Percentiles rank a stretch among this genome's conserved stretches.
Evolutionary conservation across 2,329 filamentous ascomycete species (phyloP).

Genomic region (Fusarium pseudocircinatum): DNA sequence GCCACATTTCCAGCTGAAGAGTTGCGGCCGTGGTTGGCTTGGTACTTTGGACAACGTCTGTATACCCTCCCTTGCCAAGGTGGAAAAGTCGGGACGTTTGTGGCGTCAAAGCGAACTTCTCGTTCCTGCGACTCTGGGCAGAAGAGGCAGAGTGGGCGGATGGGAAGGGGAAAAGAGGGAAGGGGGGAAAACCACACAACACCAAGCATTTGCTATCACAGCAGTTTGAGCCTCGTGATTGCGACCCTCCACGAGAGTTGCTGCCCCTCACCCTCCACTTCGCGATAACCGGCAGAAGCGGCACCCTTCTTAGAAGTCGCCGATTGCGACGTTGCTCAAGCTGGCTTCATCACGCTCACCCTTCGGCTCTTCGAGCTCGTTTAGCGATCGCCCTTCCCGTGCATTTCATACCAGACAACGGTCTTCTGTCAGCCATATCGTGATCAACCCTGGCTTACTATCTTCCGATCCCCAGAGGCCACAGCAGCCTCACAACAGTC

Average conservation of each 20-base stretch:
- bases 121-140: constrained; percentile 12
- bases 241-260: constrained; percentile 9
- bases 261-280: constrained; percentile 4
- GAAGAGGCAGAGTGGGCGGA: neutral
- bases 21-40: constrained; percentile 5
- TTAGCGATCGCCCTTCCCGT: constrained; percentile 58
- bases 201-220: neutral
- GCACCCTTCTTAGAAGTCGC: constrained; percentile 33
- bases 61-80: constrained; percentile 33
- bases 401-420: constrained; percentile 63
- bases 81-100: constrained; percentile 28
- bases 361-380: constrained; percentile 65
- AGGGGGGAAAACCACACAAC: neutral
- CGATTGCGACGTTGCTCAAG: constrained; percentile 46
- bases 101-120: constrained; percentile 17
- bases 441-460: constrained; percentile 45
- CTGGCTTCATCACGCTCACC: constrained; percentile 62
- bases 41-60: constrained; percentile 9
- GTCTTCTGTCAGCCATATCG: constrained; percentile 54
- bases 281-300: constrained; percentile 17
- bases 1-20: constrained; percentile 25
- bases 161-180: neutral
- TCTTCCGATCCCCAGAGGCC: constrained; percentile 45
- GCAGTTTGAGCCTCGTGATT: constrained; percentile 26
- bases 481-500: constrained; percentile 40